Percentiles rank a stretch among this genome's conserved stretches.
Evolutionary conservation across 78 protist species (phyloP).

Genomic region (Capsaspora owczarzaki): DNA sequence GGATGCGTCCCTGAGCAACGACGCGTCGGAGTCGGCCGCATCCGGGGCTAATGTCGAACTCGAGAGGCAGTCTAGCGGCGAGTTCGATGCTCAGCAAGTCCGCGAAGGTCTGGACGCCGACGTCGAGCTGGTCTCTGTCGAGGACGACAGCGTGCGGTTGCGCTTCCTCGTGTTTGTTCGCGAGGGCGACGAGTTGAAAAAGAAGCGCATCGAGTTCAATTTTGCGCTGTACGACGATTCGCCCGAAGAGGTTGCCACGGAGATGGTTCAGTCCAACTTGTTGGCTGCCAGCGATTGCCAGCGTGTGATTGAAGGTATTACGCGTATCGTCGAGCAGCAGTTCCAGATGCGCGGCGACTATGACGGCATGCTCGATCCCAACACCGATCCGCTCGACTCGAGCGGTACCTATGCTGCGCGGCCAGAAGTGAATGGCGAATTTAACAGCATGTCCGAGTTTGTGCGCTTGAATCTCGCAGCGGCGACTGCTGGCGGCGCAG

Average conservation of each 20-base stretch:
- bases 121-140: not conserved
- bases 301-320: no score
- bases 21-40: not conserved
- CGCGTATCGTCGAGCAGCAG: no score
- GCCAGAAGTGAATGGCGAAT: no score
- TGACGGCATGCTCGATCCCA: not conserved
- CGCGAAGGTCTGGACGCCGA: conserved; percentile 20
- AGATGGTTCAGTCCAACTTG: conserved; percentile 16
- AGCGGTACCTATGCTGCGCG: no score
- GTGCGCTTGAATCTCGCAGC: no score
- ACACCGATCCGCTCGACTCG: no score
- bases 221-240: conserved; percentile 28
- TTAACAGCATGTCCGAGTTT: not conserved
- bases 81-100: not conserved
- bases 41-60: not conserved
- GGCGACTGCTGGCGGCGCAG: no score
- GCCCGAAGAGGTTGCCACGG: conserved; percentile 28
- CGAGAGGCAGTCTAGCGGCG: not conserved
- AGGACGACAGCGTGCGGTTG: not conserved
- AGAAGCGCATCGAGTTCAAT: conserved; percentile 23
- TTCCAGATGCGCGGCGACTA: not conserved
- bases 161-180: not conserved
- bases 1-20: not conserved
- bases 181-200: not conserved
- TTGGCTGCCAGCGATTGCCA: no score